Percentiles rank a stretch among this genome's conserved stretches.
phyloP scores from a whole-genome alignment of 352 stramenopile species.

The Globisporangium spiculum region DNA sequence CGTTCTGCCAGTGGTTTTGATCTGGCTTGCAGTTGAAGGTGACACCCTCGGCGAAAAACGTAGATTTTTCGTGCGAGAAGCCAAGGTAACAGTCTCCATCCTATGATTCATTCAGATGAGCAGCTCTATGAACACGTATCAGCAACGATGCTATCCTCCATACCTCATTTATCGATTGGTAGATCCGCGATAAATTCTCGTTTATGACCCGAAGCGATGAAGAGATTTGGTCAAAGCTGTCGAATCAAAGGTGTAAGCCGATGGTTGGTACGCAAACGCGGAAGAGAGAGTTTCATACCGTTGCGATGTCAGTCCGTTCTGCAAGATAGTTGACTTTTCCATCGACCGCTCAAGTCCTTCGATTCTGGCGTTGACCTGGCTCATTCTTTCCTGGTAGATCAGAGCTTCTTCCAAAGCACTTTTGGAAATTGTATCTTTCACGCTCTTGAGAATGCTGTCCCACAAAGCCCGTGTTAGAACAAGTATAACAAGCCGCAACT shows the following conservation, averaged over 20 bases:
- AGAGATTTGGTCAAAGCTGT: neutral
- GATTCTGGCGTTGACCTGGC: neutral
- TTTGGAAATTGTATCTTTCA: neutral
- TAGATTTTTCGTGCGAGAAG: neutral
- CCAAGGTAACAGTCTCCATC: neutral
- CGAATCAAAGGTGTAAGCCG: neutral
- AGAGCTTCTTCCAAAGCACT: neutral
- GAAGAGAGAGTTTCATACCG: neutral
- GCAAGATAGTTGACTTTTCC: neutral
- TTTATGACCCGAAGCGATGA: neutral
- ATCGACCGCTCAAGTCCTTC: neutral
- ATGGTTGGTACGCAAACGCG: too few relatives aligned
- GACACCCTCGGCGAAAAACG: neutral
- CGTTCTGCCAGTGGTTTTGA: neutral
- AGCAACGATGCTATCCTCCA: neutral
- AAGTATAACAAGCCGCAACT: neutral
- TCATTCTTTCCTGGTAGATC: neutral
- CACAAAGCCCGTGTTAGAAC: neutral
- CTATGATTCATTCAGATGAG: neutral
- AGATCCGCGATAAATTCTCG: neutral
- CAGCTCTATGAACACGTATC: neutral
- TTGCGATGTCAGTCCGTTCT: neutral
- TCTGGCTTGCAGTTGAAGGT: neutral
- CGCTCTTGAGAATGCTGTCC: neutral
- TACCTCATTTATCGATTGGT: neutral